These are phyloP conservation scores for Xerocomus nothofagi DNA, from an alignment of 1,284 basidiomycete genomes.

Conservation along the genomic window DNA sequence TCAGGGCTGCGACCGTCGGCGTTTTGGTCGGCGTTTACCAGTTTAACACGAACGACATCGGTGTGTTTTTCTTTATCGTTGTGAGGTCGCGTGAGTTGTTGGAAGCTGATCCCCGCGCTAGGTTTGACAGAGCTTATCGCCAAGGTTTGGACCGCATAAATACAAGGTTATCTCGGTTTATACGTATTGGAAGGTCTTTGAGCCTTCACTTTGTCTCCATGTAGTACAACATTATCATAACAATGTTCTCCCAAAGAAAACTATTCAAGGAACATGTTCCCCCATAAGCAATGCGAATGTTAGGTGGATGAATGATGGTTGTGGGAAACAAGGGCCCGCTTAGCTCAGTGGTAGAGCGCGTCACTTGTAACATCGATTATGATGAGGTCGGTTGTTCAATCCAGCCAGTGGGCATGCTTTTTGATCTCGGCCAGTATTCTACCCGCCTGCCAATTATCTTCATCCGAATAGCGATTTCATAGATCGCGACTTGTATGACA, in stretches of 20 bases:
- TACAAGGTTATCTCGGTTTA: background rate
- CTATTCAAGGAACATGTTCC: no score
- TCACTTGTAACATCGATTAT: slow-evolving; percentile 49
- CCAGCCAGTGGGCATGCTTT: slow-evolving; percentile 47
- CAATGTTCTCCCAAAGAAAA: background rate
- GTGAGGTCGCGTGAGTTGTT: slow-evolving; percentile 5
- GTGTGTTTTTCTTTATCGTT: slow-evolving; percentile 45
- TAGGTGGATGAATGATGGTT: background rate
- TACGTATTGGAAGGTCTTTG: background rate
- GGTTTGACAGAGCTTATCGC: slow-evolving; percentile 73
- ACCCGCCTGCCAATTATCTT: no score
- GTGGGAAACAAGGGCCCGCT: slow-evolving; percentile 38
- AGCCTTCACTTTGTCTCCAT: background rate
- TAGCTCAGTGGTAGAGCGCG: slow-evolving; percentile 63
- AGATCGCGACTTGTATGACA: background rate
- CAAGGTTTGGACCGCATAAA: slow-evolving; percentile 63
- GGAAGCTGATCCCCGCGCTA: slow-evolving; percentile 30
- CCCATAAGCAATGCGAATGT: background rate
- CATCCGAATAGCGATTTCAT: background rate
- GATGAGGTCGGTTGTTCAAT: slow-evolving; percentile 59
- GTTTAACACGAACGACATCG: slow-evolving; percentile 97
- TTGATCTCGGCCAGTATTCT: no score
- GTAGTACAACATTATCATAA: background rate
- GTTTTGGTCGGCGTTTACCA: slow-evolving; percentile 92
- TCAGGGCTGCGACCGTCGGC: slow-evolving; percentile 80